Percentiles rank a stretch among this genome's conserved stretches.
Evolutionary conservation across 2,329 filamentous ascomycete species (phyloP).

Genomic region (Aspergillus melleus): DNA sequence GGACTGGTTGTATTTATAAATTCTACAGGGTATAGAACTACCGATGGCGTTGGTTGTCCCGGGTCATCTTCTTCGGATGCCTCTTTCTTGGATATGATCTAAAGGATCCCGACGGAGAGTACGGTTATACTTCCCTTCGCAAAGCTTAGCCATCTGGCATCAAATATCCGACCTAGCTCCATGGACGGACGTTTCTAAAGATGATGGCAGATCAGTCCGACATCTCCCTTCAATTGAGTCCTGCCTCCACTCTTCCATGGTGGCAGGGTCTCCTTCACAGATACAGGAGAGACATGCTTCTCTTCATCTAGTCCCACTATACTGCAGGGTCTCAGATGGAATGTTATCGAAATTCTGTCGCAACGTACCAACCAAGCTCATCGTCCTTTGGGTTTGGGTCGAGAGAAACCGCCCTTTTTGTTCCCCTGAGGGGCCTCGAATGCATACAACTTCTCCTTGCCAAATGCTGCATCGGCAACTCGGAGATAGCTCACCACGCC

Average conservation of each 20-base stretch:
- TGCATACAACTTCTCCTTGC: constrained; percentile 69
- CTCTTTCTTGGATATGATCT: not conserved
- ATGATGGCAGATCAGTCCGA: constrained; percentile 45
- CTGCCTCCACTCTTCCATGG: constrained; percentile 20
- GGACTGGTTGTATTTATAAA: not conserved
- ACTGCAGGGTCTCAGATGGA: not conserved
- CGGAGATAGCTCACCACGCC: constrained; percentile 86
- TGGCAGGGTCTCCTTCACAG: constrained; percentile 25
- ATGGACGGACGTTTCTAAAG: constrained; percentile 50
- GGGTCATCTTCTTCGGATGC: not conserved
- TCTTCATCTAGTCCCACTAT: not conserved
- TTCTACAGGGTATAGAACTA: not conserved
- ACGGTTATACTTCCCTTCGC: not conserved
- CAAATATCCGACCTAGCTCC: constrained; percentile 31
- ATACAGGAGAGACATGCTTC: constrained; percentile 27
- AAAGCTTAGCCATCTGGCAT: constrained; percentile 36
- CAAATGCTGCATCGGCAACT: constrained; percentile 78
- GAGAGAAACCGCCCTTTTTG: constrained; percentile 30
- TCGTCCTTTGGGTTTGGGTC: constrained; percentile 34
- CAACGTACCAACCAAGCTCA: constrained; percentile 10
- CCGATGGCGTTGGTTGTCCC: not conserved
- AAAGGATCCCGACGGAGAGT: not conserved
- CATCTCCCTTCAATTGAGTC: constrained; percentile 27
- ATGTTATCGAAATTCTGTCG: not conserved
- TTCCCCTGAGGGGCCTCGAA: constrained; percentile 27